Evolutionary conservation across 2,329 filamentous ascomycete genomes (phyloP).

Genomic region (Cucurbitaria berberidis): DNA sequence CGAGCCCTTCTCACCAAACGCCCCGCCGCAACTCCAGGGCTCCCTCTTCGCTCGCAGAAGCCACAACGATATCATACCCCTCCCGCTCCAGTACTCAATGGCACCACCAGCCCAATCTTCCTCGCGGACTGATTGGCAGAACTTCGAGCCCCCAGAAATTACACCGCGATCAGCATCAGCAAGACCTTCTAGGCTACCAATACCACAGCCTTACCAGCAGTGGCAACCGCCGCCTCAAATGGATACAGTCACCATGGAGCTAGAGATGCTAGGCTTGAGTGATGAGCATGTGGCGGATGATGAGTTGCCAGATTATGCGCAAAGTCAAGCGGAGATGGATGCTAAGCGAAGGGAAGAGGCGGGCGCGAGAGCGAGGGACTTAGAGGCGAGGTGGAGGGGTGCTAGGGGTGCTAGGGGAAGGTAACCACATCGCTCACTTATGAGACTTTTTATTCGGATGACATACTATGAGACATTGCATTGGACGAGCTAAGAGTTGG

Average conservation of each 20-base stretch:
- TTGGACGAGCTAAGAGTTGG: background rate
- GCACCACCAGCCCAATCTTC: constrained; percentile 18
- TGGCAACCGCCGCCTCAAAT: constrained; percentile 28
- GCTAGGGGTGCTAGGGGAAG: constrained; percentile 22
- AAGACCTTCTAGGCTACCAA: constrained; percentile 17
- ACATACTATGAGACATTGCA: background rate
- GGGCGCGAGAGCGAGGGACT: constrained; percentile 52
- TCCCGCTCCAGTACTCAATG: constrained; percentile 27
- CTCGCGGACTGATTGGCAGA: constrained; percentile 33
- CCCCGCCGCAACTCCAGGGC: constrained; percentile 39
- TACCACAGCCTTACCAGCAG: constrained; percentile 17
- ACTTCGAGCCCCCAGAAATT: constrained; percentile 26
- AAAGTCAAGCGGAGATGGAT: constrained; percentile 55
- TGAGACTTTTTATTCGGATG: background rate
- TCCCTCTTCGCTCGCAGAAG: constrained; percentile 41
- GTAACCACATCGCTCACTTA: background rate
- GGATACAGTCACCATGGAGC: constrained; percentile 35
- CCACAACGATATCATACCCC: constrained; percentile 34
- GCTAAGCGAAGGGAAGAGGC: constrained; percentile 49
- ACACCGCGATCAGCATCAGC: constrained; percentile 17
- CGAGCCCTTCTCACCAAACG: constrained; percentile 42
- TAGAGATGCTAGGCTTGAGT: constrained; percentile 39
- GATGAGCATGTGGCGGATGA: constrained; percentile 41
- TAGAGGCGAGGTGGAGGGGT: constrained; percentile 52
- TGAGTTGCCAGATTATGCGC: constrained; percentile 55